Base-by-base conservation (phyloP, 139 green algal species). In the Yamagishiella unicocca region DNA sequence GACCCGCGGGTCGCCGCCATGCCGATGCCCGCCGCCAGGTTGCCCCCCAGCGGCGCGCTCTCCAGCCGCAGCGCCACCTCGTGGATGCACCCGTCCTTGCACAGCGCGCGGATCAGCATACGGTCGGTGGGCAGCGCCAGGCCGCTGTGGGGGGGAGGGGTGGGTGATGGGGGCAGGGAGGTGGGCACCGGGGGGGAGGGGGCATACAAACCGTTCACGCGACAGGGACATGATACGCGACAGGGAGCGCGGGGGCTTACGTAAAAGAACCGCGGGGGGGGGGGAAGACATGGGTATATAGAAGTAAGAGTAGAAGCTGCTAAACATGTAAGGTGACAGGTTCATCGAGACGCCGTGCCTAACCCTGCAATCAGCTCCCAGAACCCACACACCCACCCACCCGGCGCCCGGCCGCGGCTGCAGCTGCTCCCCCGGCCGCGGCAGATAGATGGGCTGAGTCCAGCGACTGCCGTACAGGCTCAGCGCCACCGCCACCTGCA, bases 61-160 rank as follows among this genome's bases (percentile, higher is more conserved):
- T 95, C 92, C 14, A 96, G 85, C 12, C 93, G 83, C 10, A 88
- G 87, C 25, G 93, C 89, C 37, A 96, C 82, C 90, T 96, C 94
- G 76, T 95, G 82, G 66, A 95, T 71, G 29, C 82, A 82, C 66
- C 91, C 88, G 24, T 88, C 89, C 42, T 91, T 87, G 19, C 24
- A 46, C 43, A 85, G 62, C 19, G 79, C 79, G 35, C 79, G 79
- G 43, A 85, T 64, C 61, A 85, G 42, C 42, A 85, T 10, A 1
- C 79, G 79, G 42, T 85, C 79, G 61, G 29, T 14, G 62, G 58
- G 79, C 0, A 85, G 42, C 40, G 7, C 0, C 74, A 82, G 6
- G 50, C 46, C 46, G 1, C 74, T 82, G 74, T 10, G 35, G 17
- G 31, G 3, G n/a, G 19, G 31, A 46, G 10, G 74, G 19, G 46